phyloP scores from a whole-genome alignment of 495 filamentous ascomycete genomes.

The Halenospora varia region DNA sequence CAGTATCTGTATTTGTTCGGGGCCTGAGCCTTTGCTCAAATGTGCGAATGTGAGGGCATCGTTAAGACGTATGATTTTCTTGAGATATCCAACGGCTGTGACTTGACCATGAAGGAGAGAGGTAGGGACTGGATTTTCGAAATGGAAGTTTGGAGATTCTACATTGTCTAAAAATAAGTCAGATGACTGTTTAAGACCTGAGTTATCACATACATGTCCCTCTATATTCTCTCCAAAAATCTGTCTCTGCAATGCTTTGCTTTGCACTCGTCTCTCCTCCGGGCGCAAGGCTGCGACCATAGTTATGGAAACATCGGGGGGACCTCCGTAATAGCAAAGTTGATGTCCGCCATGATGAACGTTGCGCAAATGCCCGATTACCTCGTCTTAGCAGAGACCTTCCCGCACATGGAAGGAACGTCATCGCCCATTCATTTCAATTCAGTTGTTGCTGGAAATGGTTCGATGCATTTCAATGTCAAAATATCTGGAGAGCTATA shows the following conservation, averaged over 20 bases:
- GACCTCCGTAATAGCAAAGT: neutral
- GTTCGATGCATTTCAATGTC: neutral
- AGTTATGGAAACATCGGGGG: slow-evolving; percentile 6
- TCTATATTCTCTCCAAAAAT: slow-evolving; percentile 39
- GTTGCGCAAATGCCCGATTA: neutral
- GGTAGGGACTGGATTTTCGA: neutral
- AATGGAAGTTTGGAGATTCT: slow-evolving; percentile 5
- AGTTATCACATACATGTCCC: slow-evolving; percentile 36
- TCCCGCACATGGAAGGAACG: slow-evolving; percentile 1
- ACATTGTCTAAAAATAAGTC: slow-evolving; percentile 10
- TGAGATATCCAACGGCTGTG: slow-evolving; percentile 14
- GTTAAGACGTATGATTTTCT: neutral
- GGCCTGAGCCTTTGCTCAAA: neutral
- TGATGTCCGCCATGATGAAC: neutral
- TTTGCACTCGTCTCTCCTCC: neutral
- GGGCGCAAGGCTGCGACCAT: neutral
- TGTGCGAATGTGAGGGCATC: slow-evolving; percentile 6
- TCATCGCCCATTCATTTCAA: slow-evolving; percentile 15
- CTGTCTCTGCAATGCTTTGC: neutral
- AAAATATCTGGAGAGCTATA: slow-evolving; percentile 14
- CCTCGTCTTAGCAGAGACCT: neutral
- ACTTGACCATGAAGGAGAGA: slow-evolving; percentile 3
- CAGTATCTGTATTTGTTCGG: slow-evolving; percentile 8
- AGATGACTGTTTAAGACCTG: neutral
- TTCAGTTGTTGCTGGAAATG: neutral